These are phyloP conservation scores for Chytriomyces sp. DNA, from an alignment of 192 early-diverging fungal genomes.

Conservation along the genomic window DNA sequence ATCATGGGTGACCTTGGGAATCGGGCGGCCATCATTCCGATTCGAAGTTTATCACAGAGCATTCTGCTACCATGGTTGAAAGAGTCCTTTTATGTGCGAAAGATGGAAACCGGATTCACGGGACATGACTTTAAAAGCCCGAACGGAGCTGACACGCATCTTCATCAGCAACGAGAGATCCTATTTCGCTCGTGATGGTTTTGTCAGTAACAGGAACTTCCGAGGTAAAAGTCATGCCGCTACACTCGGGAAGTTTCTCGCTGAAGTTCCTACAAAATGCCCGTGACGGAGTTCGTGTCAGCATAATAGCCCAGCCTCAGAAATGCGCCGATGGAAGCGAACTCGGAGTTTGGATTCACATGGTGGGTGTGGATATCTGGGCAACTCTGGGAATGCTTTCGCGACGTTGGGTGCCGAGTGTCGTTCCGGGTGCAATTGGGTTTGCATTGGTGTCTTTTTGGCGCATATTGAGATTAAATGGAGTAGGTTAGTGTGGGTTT, in stretches of 20 bases:
- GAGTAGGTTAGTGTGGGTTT: neutral
- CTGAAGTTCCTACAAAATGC: slow-evolving; percentile 1
- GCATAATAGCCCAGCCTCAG: neutral
- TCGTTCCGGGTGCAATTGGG: neutral
- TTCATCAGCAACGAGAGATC: neutral
- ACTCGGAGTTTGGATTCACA: neutral
- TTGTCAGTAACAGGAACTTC: neutral
- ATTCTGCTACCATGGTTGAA: neutral
- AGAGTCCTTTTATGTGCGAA: neutral
- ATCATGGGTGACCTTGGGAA: neutral
- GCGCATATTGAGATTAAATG: neutral
- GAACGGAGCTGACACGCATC: neutral
- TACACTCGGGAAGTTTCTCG: neutral
- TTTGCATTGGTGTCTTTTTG: neutral
- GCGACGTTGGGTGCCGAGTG: neutral
- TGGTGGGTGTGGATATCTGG: neutral
- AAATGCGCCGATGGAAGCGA: neutral
- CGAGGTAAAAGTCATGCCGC: neutral
- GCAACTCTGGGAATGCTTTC: slow-evolving; percentile 9
- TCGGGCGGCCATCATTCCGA: neutral
- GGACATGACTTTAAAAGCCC: neutral
- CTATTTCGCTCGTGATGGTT: neutral
- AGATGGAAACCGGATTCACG: too few relatives aligned
- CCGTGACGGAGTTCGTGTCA: neutral
- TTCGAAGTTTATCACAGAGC: neutral